phyloP scores from a whole-genome alignment of 176 grass and related monocot genomes.

The Phoenix dactylifera region DNA sequence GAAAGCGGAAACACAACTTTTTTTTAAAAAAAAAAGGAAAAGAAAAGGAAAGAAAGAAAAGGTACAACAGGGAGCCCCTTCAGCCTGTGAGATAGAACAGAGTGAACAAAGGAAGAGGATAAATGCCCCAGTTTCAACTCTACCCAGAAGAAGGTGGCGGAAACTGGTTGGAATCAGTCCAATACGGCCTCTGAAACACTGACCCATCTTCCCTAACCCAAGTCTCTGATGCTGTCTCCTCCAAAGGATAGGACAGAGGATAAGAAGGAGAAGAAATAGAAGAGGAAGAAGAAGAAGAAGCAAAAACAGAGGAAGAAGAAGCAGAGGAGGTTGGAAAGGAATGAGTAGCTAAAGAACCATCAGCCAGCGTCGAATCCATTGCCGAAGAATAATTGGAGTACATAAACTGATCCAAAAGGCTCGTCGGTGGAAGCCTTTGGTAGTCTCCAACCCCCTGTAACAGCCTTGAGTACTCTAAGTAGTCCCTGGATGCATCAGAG shows the following conservation, averaged over 20 bases:
- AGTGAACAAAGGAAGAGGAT: neutral
- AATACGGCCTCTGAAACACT: neutral
- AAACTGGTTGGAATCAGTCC: constrained; percentile 19
- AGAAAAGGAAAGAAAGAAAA: too few species aligned
- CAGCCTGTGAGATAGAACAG: neutral
- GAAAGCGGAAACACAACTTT: too few species aligned
- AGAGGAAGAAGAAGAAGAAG: too few species aligned
- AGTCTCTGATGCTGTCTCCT: too few species aligned
- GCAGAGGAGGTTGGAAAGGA: neutral
- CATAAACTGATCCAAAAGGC: constrained; percentile 1
- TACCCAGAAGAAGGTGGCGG: constrained; percentile 21
- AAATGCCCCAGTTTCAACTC: neutral
- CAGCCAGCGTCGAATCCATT: too few species aligned
- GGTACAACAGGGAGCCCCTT: neutral
- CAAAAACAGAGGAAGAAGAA: neutral
- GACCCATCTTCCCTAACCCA: too few species aligned
- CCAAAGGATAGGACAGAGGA: too few species aligned
- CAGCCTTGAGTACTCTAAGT: constrained; percentile 7
- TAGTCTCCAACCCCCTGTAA: neutral
- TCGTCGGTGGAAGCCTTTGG: neutral
- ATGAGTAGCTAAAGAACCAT: too few species aligned
- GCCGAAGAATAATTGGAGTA: neutral
- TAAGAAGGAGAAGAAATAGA: too few species aligned
- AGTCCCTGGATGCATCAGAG: constrained; percentile 1
- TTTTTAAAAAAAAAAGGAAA: too few species aligned